Percentiles rank a stretch among this genome's conserved stretches.
These are phyloP conservation scores for Puccinia polysora DNA, from an alignment of 1,284 basidiomycete genomes.

Conservation along the genomic window DNA sequence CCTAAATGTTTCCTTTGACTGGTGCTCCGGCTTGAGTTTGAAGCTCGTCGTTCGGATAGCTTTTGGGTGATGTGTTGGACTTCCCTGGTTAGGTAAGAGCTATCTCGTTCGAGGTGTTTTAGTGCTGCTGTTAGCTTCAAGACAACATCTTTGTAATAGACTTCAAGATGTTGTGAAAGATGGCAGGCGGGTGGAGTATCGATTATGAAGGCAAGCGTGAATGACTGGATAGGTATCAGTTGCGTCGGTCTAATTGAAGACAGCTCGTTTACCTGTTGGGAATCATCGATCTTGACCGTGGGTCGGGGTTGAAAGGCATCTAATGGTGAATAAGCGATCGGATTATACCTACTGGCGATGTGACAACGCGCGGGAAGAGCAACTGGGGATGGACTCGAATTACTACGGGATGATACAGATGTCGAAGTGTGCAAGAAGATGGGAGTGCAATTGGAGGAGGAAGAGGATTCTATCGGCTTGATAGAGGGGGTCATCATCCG, in stretches of 20 bases:
- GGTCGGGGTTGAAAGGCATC: not conserved
- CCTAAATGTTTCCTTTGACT: constrained; percentile 17
- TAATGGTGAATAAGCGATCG: constrained; percentile 21
- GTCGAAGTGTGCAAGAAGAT: constrained; percentile 9
- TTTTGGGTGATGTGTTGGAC: constrained; percentile 24
- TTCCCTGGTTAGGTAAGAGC: constrained; percentile 36
- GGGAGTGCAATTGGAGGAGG: not conserved
- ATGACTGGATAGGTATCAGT: constrained; percentile 34
- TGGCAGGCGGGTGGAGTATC: constrained; percentile 38
- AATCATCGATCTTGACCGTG: constrained; percentile 7
- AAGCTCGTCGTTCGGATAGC: constrained; percentile 21
- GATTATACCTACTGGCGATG: constrained; percentile 1
- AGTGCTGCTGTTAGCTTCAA: constrained; percentile 41
- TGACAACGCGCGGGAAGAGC: constrained; percentile 10
- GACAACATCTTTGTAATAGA: constrained; percentile 41
- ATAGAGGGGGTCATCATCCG: constrained; percentile 41
- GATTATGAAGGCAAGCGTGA: constrained; percentile 43
- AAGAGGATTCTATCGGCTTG: constrained; percentile 13
- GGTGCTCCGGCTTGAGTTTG: not conserved
- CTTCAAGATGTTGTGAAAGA: constrained; percentile 41
- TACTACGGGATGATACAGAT: constrained; percentile 30
- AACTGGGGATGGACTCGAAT: constrained; percentile 39
- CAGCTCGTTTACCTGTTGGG: not conserved
- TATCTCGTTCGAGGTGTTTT: constrained; percentile 33
- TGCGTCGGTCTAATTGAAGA: not conserved